Percentiles rank a stretch among this genome's conserved stretches.
Conservation (phyloP, 257 asterid species). For the Petrea volubilis region DNA sequence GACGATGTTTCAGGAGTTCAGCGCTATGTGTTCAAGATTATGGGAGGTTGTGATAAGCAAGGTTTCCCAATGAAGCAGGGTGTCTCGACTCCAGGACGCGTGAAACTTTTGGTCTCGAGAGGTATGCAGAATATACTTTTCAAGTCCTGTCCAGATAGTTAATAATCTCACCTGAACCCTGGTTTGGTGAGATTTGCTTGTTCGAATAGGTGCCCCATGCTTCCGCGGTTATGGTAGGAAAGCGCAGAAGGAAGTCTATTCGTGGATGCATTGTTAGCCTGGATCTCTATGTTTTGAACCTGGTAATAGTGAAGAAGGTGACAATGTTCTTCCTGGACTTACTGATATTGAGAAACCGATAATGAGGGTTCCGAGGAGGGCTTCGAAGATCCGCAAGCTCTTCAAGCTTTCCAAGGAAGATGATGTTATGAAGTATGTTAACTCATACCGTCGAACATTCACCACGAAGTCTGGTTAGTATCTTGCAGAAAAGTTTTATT, state of each 20-base stretch:
- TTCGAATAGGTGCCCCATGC: conserved; percentile 62
- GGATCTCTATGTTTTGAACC: conserved; percentile 64
- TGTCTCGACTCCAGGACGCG: conserved; percentile 60
- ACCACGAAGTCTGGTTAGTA: conserved; percentile 60
- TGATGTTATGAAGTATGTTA: conserved; percentile 76
- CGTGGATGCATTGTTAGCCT: conserved; percentile 90
- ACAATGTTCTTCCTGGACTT: conserved; percentile 70
- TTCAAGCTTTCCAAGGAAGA: conserved; percentile 76
- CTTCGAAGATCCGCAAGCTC: conserved; percentile 78
- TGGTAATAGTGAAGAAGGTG: conserved; percentile 82
- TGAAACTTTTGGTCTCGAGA: conserved; percentile 44
- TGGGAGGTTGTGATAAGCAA: conserved; percentile 69
- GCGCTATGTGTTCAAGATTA: conserved; percentile 57
- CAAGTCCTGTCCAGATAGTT: no score
- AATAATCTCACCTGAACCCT: no score
- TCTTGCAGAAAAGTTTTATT: no score
- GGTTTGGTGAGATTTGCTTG: background rate
- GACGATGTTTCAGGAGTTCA: conserved; percentile 51
- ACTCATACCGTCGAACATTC: conserved; percentile 72
- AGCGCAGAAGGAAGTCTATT: conserved; percentile 78
- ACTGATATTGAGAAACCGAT: conserved; percentile 78
- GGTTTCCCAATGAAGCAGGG: conserved; percentile 72
- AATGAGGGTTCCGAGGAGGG: conserved; percentile 90
- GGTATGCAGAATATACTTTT: conserved; percentile 18
- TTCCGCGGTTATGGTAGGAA: conserved; percentile 82